Conservation (phyloP, 2,329 filamentous ascomycete genomes). For the Sporothrix pallida region DNA sequence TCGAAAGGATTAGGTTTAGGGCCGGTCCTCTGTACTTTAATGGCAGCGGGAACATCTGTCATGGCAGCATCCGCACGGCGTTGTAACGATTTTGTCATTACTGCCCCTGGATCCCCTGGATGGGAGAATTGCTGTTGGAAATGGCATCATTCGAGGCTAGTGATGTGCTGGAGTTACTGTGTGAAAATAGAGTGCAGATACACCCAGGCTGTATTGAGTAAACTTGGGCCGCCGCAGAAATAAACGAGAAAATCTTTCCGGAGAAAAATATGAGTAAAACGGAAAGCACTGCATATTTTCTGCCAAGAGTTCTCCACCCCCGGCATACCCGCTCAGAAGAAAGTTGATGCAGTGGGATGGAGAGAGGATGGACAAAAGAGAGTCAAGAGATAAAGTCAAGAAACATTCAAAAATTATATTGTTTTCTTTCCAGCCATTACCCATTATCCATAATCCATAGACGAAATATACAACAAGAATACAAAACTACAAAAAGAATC, state of each 20-base stretch:
- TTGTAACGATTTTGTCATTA: neutral
- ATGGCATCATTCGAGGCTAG: conserved; percentile 16
- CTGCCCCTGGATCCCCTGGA: conserved; percentile 4
- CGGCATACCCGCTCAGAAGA: neutral
- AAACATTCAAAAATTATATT: neutral
- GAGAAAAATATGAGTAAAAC: neutral
- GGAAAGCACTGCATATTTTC: neutral
- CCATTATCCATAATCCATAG: conserved; percentile 10
- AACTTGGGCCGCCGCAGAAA: too few relatives aligned
- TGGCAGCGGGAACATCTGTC: neutral
- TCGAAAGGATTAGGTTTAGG: neutral
- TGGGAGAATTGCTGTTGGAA: conserved; percentile 19
- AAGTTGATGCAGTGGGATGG: neutral
- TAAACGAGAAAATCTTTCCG: too few relatives aligned
- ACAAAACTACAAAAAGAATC: neutral
- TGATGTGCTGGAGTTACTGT: neutral
- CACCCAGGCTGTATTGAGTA: too few relatives aligned
- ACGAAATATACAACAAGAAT: neutral
- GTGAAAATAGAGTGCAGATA: too few relatives aligned
- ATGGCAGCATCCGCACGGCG: neutral
- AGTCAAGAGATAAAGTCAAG: neutral
- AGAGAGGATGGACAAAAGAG: neutral
- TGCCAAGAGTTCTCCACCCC: neutral
- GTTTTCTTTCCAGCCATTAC: neutral
- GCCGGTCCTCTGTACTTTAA: neutral